Percentiles rank a stretch among this genome's conserved stretches.
Conservation (phyloP, 306 rosid species). For the Begonia fuchsioides region DNA sequence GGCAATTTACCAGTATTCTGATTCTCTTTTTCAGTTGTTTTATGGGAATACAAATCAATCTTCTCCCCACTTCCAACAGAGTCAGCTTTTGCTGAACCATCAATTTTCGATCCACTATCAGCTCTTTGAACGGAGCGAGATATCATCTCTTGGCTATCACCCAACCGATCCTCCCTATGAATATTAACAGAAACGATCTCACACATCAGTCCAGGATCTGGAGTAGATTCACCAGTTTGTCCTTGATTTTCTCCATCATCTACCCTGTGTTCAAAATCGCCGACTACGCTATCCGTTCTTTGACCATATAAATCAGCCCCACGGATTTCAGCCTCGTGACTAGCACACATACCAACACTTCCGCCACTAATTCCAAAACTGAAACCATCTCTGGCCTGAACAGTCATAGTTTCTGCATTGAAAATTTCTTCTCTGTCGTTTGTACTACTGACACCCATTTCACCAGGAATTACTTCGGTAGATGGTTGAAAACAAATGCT, state of each 20-base stretch:
- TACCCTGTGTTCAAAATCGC: slow-evolving; percentile 74
- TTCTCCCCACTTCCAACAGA: slow-evolving; percentile 96
- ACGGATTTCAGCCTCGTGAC: slow-evolving; percentile 97
- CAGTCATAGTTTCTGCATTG: slow-evolving; percentile 86
- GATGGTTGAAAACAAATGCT: slow-evolving; percentile 67
- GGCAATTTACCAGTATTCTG: slow-evolving; percentile 64
- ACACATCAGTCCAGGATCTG: slow-evolving; percentile 87
- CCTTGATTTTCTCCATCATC: slow-evolving; percentile 96
- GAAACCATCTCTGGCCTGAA: slow-evolving; percentile 77
- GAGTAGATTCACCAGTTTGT: slow-evolving; percentile 90
- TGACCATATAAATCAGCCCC: slow-evolving; percentile 88
- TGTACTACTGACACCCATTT: slow-evolving; percentile 87
- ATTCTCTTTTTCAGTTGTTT: slow-evolving; percentile 43
- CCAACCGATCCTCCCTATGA: slow-evolving; percentile 78
- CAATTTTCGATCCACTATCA: slow-evolving; percentile 93
- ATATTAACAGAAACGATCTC: slow-evolving; percentile 76
- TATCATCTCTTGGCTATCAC: slow-evolving; percentile 94
- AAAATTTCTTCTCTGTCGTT: slow-evolving; percentile 76
- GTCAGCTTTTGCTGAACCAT: slow-evolving; percentile 86
- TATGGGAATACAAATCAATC: slow-evolving; percentile 37
- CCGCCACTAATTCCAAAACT: slow-evolving; percentile 97
- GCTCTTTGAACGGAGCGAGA: slow-evolving; percentile 79
- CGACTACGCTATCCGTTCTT: slow-evolving; percentile 86
- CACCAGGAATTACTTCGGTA: slow-evolving; percentile 54
- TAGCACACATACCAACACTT: slow-evolving; percentile 98